Percentiles rank a stretch among this genome's conserved stretches.
Conservation (phyloP, 306 rosid species). For the Cicer cuneatum region DNA sequence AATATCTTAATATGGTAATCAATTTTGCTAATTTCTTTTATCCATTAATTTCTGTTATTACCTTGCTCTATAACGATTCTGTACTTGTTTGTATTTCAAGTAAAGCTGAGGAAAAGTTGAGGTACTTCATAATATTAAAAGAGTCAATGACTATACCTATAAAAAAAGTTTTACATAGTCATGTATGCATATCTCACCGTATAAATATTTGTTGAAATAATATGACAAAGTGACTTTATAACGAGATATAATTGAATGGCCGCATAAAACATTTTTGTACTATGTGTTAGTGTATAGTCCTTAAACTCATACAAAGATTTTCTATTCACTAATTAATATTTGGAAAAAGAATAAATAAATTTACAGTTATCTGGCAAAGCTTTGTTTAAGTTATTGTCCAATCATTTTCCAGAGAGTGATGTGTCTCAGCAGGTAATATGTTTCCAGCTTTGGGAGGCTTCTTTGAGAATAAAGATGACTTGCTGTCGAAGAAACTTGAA, state of each 20-base stretch:
- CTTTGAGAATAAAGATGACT: conserved; percentile 81
- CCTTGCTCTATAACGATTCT: too few species aligned
- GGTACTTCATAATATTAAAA: not conserved
- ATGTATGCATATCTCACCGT: not conserved
- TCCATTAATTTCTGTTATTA: too few species aligned
- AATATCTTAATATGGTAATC: too few species aligned
- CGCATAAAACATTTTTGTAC: not conserved
- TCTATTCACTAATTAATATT: not conserved
- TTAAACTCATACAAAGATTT: conserved; percentile 13
- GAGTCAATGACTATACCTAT: not conserved
- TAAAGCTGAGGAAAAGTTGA: not conserved
- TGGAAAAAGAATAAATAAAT: conserved; percentile 38
- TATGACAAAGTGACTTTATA: not conserved
- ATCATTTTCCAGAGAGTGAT: conserved; percentile 49
- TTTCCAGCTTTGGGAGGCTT: conserved; percentile 70
- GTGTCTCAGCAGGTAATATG: conserved; percentile 46
- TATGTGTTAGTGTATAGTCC: not conserved
- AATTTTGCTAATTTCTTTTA: too few species aligned
- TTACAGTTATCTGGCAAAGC: conserved; percentile 55
- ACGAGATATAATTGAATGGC: not conserved
- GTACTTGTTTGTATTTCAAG: too few species aligned
- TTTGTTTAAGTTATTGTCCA: conserved; percentile 68
- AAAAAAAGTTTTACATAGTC: not conserved
- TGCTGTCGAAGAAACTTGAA: conserved; percentile 81
- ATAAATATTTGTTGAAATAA: not conserved